Conservation (phyloP, 2,329 filamentous ascomycete genomes). For the Aspergillus jensenii region DNA sequence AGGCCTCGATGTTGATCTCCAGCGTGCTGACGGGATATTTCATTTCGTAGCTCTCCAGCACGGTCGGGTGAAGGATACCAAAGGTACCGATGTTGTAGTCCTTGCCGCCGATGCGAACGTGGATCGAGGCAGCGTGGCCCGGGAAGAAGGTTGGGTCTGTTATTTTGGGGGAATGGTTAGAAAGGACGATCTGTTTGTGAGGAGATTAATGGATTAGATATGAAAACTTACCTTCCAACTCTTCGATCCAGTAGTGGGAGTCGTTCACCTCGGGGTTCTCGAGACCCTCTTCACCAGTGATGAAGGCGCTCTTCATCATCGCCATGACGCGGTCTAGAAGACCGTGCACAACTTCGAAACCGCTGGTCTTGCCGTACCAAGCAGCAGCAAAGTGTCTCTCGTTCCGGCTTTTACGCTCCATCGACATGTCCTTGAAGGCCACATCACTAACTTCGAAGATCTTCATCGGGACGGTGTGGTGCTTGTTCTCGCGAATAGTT, state of each 20-base stretch:
- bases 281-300: conserved; percentile 71
- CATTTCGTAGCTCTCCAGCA: conserved; percentile 90
- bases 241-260: conserved; percentile 88
- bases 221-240: conserved; percentile 66
- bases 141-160: conserved; percentile 83
- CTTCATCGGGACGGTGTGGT: conserved; percentile 83
- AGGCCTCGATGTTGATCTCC: conserved; percentile 91
- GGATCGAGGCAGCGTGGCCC: conserved; percentile 84
- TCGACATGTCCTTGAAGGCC: conserved; percentile 78
- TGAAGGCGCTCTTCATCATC: conserved; percentile 83
- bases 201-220: background rate
- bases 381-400: conserved; percentile 95
- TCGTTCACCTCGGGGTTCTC: conserved; percentile 58
- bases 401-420: conserved; percentile 86
- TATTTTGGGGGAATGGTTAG: background rate
- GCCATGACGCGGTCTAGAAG: conserved; percentile 86
- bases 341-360: conserved; percentile 95
- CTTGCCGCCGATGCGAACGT: conserved; percentile 72
- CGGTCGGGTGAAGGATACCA: conserved; percentile 88
- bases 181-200: background rate
- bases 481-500: conserved; percentile 90
- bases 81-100: conserved; percentile 80
- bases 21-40: conserved; percentile 90
- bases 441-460: conserved; percentile 91
- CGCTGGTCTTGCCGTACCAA: conserved; percentile 89